A percentile compares a stretch with the other conserved stretches of the same genome.
These are phyloP conservation scores for Bretschneidera sinensis DNA, from an alignment of 345 rosid species.

Conservation along the genomic window DNA sequence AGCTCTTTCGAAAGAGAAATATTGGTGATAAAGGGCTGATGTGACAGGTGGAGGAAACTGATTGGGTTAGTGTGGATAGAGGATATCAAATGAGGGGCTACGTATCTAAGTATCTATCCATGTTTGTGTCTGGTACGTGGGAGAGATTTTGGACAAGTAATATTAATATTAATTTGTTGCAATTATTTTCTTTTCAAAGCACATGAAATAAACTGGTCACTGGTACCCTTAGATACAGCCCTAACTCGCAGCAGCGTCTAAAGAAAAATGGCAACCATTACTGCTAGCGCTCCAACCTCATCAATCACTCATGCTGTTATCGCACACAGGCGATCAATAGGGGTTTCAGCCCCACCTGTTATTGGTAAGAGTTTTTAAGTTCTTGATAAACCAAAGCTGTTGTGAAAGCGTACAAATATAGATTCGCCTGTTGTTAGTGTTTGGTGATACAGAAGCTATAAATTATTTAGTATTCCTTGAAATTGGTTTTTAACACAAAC, in stretches of 20 bases:
- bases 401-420: too few relatives aligned
- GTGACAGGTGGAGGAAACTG: slow-evolving; percentile 52
- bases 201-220: slow-evolving; percentile 13
- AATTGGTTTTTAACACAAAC: too few relatives aligned
- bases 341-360: slow-evolving; percentile 43
- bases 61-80: slow-evolving; percentile 52
- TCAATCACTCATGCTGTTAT: slow-evolving; percentile 42
- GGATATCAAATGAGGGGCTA: slow-evolving; percentile 43
- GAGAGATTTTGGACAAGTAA: slow-evolving; percentile 6
- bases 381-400: too few relatives aligned
- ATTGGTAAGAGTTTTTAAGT: slow-evolving; percentile 46
- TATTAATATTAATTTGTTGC: slow-evolving; percentile 5
- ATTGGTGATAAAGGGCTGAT: slow-evolving; percentile 30
- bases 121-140: too few relatives aligned
- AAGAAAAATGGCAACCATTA: slow-evolving; percentile 56
- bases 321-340: slow-evolving; percentile 33
- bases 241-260: slow-evolving; percentile 4
- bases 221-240: slow-evolving; percentile 8
- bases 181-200: neutral
- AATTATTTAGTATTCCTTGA: too few relatives aligned
- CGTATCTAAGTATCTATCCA: slow-evolving; percentile 14
- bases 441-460: too few relatives aligned
- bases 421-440: too few relatives aligned
- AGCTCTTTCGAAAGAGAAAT: too few relatives aligned
- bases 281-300: slow-evolving; percentile 43